These are phyloP conservation scores for Botrytis aclada DNA, from an alignment of 2,329 filamentous ascomycete genomes.

Conservation along the genomic window DNA sequence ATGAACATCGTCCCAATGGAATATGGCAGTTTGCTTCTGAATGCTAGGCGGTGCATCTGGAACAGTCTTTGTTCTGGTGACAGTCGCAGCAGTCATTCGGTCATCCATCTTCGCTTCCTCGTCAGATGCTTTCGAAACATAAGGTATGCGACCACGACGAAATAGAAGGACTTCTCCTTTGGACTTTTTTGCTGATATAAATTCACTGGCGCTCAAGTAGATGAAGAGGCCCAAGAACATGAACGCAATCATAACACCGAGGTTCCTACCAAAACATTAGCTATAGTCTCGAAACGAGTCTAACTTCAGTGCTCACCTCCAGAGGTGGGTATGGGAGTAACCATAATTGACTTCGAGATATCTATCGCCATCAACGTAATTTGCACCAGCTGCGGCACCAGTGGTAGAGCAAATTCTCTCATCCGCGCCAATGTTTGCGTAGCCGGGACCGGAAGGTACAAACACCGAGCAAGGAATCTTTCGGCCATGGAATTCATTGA, in stretches of 20 bases:
- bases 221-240: constrained; percentile 57
- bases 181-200: constrained; percentile 63
- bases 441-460: constrained; percentile 30
- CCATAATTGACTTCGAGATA: constrained; percentile 55
- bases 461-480: constrained; percentile 30
- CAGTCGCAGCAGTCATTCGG: constrained; percentile 41
- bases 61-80: constrained; percentile 51
- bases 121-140: constrained; percentile 23
- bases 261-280: constrained; percentile 45
- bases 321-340: constrained; percentile 59
- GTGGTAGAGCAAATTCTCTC: constrained; percentile 53
- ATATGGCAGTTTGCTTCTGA: constrained; percentile 50
- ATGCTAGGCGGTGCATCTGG: constrained; percentile 38
- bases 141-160: constrained; percentile 58
- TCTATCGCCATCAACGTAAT: constrained; percentile 54
- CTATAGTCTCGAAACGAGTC: constrained; percentile 29
- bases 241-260: constrained; percentile 66
- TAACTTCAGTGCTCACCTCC: constrained; percentile 46
- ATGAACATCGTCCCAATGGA: constrained; percentile 47
- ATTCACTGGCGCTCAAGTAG: constrained; percentile 66
- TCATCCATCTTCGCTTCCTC: constrained; percentile 27
- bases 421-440: constrained; percentile 22
- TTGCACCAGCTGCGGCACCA: constrained; percentile 53
- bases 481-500: constrained; percentile 67
- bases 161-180: constrained; percentile 78